These are phyloP conservation scores for Diaporthe velutina DNA, from an alignment of 2,329 filamentous ascomycete species.

Conservation along the genomic window DNA sequence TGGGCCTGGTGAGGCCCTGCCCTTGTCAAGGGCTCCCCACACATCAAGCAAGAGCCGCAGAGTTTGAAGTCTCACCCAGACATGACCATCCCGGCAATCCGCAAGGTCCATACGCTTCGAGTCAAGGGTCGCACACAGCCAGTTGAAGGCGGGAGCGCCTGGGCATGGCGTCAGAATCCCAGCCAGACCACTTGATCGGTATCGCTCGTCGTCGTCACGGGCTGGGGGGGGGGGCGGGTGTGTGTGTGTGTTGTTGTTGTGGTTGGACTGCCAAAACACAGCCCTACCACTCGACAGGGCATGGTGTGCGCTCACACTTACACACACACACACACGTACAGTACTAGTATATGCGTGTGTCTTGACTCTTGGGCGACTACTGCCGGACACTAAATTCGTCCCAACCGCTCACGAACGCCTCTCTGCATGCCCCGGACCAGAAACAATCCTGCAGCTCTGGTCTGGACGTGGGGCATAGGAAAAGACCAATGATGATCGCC, in stretches of 20 bases:
- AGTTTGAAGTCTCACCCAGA: slow-evolving; percentile 37
- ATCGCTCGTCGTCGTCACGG: slow-evolving; percentile 21
- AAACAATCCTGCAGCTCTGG: slow-evolving; percentile 18
- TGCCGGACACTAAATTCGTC: slow-evolving; percentile 27
- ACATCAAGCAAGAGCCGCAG: slow-evolving; percentile 37
- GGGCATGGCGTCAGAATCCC: slow-evolving; percentile 36
- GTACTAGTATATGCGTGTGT: neutral
- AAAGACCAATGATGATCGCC: slow-evolving; percentile 7
- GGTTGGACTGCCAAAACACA: slow-evolving; percentile 5
- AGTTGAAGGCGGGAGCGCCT: slow-evolving; percentile 26
- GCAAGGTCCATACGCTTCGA: slow-evolving; percentile 32
- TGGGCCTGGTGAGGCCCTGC: slow-evolving; percentile 34
- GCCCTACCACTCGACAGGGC: slow-evolving; percentile 29
- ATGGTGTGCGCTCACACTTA: no score
- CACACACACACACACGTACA: neutral
- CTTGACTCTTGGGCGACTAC: slow-evolving; percentile 23
- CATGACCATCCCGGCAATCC: slow-evolving; percentile 36
- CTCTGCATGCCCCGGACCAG: slow-evolving; percentile 12
- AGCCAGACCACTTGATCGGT: slow-evolving; percentile 19
- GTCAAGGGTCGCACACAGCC: slow-evolving; percentile 28
- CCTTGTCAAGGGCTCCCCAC: slow-evolving; percentile 33
- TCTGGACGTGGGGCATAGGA: neutral
- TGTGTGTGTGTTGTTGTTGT: neutral
- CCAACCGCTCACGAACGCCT: slow-evolving; percentile 24
- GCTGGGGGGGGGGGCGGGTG: neutral